Percentiles rank a stretch among this genome's conserved stretches.
Conservation (phyloP, 495 filamentous ascomycete species). For the Aspergillus biplanus region DNA sequence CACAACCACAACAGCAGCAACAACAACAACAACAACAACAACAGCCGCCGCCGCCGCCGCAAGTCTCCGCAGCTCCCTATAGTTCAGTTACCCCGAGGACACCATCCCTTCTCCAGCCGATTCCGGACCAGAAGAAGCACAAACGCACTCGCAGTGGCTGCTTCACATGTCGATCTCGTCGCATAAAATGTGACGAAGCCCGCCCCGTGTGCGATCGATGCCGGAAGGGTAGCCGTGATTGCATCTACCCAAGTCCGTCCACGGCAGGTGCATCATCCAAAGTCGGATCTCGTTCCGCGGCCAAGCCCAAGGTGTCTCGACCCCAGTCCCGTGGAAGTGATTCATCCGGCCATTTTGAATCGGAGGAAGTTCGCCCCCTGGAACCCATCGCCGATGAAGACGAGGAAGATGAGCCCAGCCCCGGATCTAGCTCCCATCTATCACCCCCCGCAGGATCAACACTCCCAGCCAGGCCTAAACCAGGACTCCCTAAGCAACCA, state of each 20-base stretch:
- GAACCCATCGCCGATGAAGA: constrained; percentile 71
- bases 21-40: constrained; percentile 3
- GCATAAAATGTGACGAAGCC: constrained; percentile 92
- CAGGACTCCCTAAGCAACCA: constrained; percentile 34
- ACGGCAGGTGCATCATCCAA: constrained; percentile 43
- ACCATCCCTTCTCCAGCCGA: constrained; percentile 34
- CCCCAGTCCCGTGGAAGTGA: constrained; percentile 49
- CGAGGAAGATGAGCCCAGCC: constrained; percentile 46
- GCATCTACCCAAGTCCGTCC: constrained; percentile 76
- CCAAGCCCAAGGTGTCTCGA: constrained; percentile 44
- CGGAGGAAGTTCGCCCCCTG: constrained; percentile 53
- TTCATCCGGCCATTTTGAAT: constrained; percentile 53
- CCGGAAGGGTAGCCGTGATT: constrained; percentile 82
- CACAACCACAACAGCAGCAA: not conserved
- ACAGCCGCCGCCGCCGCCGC: constrained; percentile 5
- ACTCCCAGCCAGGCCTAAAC: constrained; percentile 23
- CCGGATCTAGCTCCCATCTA: constrained; percentile 32
- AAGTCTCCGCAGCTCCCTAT: constrained; percentile 28
- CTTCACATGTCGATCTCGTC: constrained; percentile 85
- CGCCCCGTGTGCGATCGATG: constrained; percentile 89
- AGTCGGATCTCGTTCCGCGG: constrained; percentile 43
- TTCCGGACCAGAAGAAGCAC: constrained; percentile 82
- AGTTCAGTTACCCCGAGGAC: constrained; percentile 33
- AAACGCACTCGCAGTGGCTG: constrained; percentile 92
- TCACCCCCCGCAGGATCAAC: constrained; percentile 32